These are phyloP conservation scores for Akanthomyces lecanii DNA, from an alignment of 2,329 filamentous ascomycete genomes.

Conservation along the genomic window DNA sequence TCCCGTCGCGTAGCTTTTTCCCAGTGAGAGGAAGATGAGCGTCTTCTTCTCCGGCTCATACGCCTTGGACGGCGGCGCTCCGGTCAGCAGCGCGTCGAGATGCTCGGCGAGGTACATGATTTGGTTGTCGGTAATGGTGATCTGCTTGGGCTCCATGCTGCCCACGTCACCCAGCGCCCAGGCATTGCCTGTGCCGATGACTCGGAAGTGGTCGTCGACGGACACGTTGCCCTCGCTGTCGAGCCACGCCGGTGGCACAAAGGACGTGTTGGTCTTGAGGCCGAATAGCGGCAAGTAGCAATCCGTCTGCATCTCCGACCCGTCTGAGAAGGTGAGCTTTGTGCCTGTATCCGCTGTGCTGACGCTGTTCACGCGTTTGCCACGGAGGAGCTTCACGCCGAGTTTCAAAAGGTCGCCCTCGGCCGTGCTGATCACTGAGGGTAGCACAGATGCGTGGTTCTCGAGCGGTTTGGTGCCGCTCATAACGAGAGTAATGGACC, in stretches of 20 bases:
- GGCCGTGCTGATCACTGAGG: slow-evolving; percentile 30
- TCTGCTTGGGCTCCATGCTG: slow-evolving; percentile 36
- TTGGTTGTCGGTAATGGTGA: slow-evolving; percentile 30
- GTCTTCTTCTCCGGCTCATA: slow-evolving; percentile 25
- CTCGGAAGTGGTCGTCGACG: slow-evolving; percentile 32
- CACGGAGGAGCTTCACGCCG: slow-evolving; percentile 28
- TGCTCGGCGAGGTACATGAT: slow-evolving; percentile 31
- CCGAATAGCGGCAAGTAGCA: slow-evolving; percentile 45
- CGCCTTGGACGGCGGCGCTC: background rate
- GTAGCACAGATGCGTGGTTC: slow-evolving; percentile 19
- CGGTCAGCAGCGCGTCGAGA: slow-evolving; percentile 26
- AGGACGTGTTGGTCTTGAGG: slow-evolving; percentile 38
- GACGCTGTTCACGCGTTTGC: slow-evolving; percentile 30
- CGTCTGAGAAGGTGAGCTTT: slow-evolving; percentile 29
- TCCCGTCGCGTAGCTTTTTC: slow-evolving; percentile 27
- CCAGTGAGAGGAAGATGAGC: slow-evolving; percentile 29
- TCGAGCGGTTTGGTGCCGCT: slow-evolving; percentile 19
- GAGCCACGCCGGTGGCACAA: slow-evolving; percentile 32
- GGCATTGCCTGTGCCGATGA: slow-evolving; percentile 31
- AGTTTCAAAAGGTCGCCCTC: slow-evolving; percentile 25
- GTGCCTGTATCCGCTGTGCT: slow-evolving; percentile 8
- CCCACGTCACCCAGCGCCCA: slow-evolving; percentile 42
- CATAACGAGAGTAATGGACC: slow-evolving; percentile 26
- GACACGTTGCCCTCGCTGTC: slow-evolving; percentile 31
- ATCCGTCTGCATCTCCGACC: slow-evolving; percentile 29